These are phyloP conservation scores for Trichoderma hamatum DNA, from an alignment of 2,329 filamentous ascomycete genomes.

Conservation along the genomic window DNA sequence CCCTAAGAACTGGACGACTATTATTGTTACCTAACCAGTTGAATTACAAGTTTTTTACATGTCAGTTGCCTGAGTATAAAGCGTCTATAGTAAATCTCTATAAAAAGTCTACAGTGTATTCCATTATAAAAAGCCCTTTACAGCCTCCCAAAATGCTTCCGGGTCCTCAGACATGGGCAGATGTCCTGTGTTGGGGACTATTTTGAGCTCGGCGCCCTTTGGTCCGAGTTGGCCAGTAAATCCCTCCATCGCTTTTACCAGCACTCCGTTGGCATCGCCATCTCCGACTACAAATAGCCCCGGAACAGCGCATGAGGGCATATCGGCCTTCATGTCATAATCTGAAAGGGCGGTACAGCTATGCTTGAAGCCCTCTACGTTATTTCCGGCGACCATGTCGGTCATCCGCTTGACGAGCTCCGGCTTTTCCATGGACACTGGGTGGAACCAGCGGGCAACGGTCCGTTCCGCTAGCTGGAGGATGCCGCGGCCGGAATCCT, in stretches of 20 bases:
- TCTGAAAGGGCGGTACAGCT: conserved; percentile 71
- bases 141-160: conserved; percentile 64
- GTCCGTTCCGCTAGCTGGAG: conserved; percentile 69
- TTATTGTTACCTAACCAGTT: neutral
- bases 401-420: conserved; percentile 60
- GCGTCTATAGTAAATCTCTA: neutral
- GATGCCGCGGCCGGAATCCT: conserved; percentile 61
- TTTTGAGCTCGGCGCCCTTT: conserved; percentile 59
- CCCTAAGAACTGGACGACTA: conserved; percentile 8
- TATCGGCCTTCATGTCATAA: conserved; percentile 65
- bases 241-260: conserved; percentile 79
- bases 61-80: neutral
- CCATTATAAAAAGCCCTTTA: conserved; percentile 60
- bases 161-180: conserved; percentile 83
- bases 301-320: conserved; percentile 58
- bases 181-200: conserved; percentile 74
- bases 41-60: neutral
- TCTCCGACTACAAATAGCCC: conserved; percentile 73
- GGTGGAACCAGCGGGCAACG: conserved; percentile 79
- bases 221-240: conserved; percentile 64
- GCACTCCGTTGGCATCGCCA: conserved; percentile 67
- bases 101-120: neutral
- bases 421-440: conserved; percentile 49
- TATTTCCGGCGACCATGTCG: conserved; percentile 70
- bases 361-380: conserved; percentile 68